Evolutionary conservation across 805 yeast species (phyloP).

Genomic region (Starmerella apis): DNA sequence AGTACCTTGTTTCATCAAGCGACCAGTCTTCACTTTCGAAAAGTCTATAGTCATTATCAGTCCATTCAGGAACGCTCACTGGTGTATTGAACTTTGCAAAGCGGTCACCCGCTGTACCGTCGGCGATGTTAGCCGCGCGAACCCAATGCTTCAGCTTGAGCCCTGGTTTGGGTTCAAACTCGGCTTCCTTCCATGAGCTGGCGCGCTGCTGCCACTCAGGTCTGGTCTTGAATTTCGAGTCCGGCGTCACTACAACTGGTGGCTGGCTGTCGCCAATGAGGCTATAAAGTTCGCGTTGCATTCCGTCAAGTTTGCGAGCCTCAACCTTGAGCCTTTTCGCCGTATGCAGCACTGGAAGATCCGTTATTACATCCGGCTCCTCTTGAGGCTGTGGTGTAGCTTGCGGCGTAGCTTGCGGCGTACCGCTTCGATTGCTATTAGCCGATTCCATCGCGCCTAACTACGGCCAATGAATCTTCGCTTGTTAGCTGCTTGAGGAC

Average conservation of each 20-base stretch:
- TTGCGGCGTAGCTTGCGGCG: not conserved
- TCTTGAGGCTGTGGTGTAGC: constrained; percentile 3
- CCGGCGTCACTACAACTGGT: constrained; percentile 49
- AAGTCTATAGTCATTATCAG: constrained; percentile 48
- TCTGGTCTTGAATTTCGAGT: constrained; percentile 50
- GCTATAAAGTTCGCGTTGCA: constrained; percentile 81
- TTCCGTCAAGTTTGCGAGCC: constrained; percentile 41
- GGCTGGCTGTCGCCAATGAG: constrained; percentile 89
- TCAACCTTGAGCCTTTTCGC: constrained; percentile 30
- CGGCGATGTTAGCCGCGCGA: constrained; percentile 31
- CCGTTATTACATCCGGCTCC: constrained; percentile 16
- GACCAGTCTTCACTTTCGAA: constrained; percentile 50
- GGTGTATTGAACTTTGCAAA: constrained; percentile 67
- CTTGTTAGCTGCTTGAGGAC: no score
- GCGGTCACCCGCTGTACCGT: constrained; percentile 39
- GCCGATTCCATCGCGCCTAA: not conserved
- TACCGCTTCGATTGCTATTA: not conserved
- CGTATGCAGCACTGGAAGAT: constrained; percentile 21
- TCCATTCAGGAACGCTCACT: constrained; percentile 59
- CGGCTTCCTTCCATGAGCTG: constrained; percentile 69
- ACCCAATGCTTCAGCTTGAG: constrained; percentile 74
- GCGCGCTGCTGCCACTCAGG: constrained; percentile 52
- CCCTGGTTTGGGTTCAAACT: constrained; percentile 47
- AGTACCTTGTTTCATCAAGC: constrained; percentile 62
- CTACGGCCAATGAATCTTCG: no score